Base-by-base conservation (phyloP, 257 asterid species). In the Eucommia ulmoides region DNA sequence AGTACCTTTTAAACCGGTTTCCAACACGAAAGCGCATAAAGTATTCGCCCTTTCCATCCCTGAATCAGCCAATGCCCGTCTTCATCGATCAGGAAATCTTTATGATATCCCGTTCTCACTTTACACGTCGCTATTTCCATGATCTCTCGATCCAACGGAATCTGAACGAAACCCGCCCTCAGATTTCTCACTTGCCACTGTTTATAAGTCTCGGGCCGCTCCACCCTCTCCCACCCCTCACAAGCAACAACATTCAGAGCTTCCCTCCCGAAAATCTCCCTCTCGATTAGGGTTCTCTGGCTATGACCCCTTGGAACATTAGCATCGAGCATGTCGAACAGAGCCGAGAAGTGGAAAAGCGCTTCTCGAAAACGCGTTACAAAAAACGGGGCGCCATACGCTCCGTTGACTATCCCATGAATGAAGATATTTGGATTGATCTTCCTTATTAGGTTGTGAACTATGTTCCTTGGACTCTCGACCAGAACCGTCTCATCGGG, bases 231-330 rank as follows among this genome's bases (percentile, higher is more conserved):
- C 81, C 77, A 68, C 14, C 85, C 95, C 59, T 85, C 95, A 66
- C 94, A 85, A 24, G 94, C 94, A 44, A 85, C 71, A 19, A 82
- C 93, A 65, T 85, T 85, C 79, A 77, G 23, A 0, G 81, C 91
- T 63, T 77, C 95, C 55, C 70, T 59, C 6, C 88, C 88, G 23
- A 82, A 72, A 23, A 85, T 64, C 33, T 82, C 82, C 54, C 69
- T 79, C 80, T 85, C 95, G 14, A 85, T 64, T 7, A 74, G 63
- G 65, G 62, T 52, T 64, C 95, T 63, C 41, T 81, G 82, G 0
- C 69, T 76, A 59, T 67, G 69, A 17, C 77, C 91, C 11, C 76
- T 70, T 2, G 89, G 84, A 20, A 84, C 55, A n/a, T 68, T 63
- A 7, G 65, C 33, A 20, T 84, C 93, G 65, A 76, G 64, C 87